Base-by-base conservation (phyloP, 2,329 filamentous ascomycete genomes). In the Zarea fungicola region DNA sequence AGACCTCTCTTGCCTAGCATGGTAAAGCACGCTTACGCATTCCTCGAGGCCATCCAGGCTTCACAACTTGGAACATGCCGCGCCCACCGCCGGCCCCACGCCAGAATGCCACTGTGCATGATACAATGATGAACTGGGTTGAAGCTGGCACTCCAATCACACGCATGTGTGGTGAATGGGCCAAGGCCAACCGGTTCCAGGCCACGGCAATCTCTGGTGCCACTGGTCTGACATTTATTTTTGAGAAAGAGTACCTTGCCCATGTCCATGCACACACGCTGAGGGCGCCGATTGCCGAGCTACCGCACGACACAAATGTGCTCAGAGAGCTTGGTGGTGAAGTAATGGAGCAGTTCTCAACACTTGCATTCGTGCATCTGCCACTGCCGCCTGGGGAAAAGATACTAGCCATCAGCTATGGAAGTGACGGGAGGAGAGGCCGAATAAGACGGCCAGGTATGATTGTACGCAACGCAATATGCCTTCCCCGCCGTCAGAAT, bases 311-410 rank as follows among this genome's bases (percentile, higher is more conserved):
- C 7, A 39, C 26, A 6, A 10, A 39, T 4, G 26, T 46, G 4
- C 14, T 37, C 4, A 22, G 22, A 11, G 31, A 46, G 23, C 19
- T 46, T 22, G 43, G 34, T 31, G 43, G 35, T 29, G 7, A 13
- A 2, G 18, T 26, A 5, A 39, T 39, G 32, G 6, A 46, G 16
- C 7, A 39, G 2, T 39, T 46, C 14, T 13, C 23, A 5, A 5
- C 26, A 4, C 43, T 46, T 21, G 34, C 35, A 5, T 46, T 16
- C 18, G 18, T 32, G 14, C 31, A 46, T 31, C 25, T 46, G 13
- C 43, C 43, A 16, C 32, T 46, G 11, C 34, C 43, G 6, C 34
- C 43, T n/a, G 43, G 43, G 5, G 43, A 46, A 6, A 37, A 39
- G 25, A 36, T 46, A 11, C 26, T 37, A 26, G 36, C 43, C 16